phyloP scores from a whole-genome alignment of 495 filamentous ascomycete genomes.

The Mycothermus thermophilus region DNA sequence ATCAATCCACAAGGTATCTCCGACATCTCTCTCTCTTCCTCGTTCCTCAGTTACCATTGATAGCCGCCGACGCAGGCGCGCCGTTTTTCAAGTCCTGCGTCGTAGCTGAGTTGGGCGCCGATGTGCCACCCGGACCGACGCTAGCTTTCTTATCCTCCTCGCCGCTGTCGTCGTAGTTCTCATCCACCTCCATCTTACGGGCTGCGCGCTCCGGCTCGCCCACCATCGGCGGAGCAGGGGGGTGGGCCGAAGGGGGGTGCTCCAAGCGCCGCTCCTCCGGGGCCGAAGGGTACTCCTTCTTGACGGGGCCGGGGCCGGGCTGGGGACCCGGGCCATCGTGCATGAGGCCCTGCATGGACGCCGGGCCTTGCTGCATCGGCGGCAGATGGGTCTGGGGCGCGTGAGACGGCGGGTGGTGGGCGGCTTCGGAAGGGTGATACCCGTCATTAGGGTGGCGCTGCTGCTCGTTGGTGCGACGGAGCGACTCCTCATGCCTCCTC shows the following conservation, averaged over 20 bases:
- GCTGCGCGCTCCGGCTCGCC: conserved; percentile 67
- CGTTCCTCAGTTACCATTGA: conserved; percentile 23
- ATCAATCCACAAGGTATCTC: no score
- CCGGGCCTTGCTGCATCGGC: conserved; percentile 49
- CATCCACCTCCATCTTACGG: conserved; percentile 92
- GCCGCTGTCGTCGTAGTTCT: conserved; percentile 85
- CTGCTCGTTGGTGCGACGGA: conserved; percentile 41
- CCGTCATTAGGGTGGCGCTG: conserved; percentile 57
- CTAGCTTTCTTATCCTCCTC: conserved; percentile 63
- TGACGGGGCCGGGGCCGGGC: conserved; percentile 35
- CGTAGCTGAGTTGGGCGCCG: conserved; percentile 15
- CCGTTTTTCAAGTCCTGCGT: conserved; percentile 34
- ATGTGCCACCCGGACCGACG: conserved; percentile 18
- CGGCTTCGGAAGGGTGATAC: conserved; percentile 82
- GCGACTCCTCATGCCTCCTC: conserved; percentile 35
- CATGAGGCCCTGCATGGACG: conserved; percentile 43
- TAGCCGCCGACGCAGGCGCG: conserved; percentile 26
- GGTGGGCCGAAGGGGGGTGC: conserved; percentile 33
- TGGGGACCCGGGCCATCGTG: conserved; percentile 35
- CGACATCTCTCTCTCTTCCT: not conserved
- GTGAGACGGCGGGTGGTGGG: conserved; percentile 64
- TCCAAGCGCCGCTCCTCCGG: conserved; percentile 36
- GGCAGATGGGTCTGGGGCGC: conserved; percentile 55
- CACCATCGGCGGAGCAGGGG: conserved; percentile 30
- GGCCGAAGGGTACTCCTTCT: conserved; percentile 44